A percentile compares a stretch with the other conserved stretches of the same genome.
phyloP scores from a whole-genome alignment of 2,329 filamentous ascomycete genomes.

The Sphaerulina populicola region DNA sequence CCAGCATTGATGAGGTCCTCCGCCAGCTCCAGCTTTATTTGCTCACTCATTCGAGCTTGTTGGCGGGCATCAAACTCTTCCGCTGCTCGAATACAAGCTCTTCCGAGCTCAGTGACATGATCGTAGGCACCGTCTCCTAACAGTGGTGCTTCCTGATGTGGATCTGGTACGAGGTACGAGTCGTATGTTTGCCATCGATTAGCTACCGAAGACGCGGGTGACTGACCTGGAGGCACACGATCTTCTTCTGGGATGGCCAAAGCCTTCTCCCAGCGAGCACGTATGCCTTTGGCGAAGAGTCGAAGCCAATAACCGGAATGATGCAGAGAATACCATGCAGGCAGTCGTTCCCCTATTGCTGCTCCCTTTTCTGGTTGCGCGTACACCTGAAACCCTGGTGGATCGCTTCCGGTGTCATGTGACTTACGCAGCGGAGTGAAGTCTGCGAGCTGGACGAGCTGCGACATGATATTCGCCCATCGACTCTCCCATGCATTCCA shows the following conservation, averaged over 20 bases:
- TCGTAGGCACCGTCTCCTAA: slow-evolving; percentile 41
- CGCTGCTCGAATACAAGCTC: slow-evolving; percentile 41
- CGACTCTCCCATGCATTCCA: slow-evolving; percentile 91
- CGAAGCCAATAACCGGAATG: slow-evolving; percentile 56
- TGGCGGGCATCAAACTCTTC: slow-evolving; percentile 45
- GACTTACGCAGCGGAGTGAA: slow-evolving; percentile 38
- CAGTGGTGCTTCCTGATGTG: slow-evolving; percentile 47
- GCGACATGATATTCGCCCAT: slow-evolving; percentile 55
- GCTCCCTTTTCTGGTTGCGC: slow-evolving; percentile 46
- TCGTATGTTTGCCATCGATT: slow-evolving; percentile 50
- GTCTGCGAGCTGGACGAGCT: slow-evolving; percentile 49
- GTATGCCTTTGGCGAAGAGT: slow-evolving; percentile 46
- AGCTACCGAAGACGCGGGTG: slow-evolving; percentile 48
- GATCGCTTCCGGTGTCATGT: slow-evolving; percentile 13
- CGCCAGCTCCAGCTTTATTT: slow-evolving; percentile 48
- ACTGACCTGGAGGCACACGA: slow-evolving; percentile 47
- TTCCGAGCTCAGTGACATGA: slow-evolving; percentile 45
- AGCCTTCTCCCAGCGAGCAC: slow-evolving; percentile 44
- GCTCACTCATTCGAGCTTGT: slow-evolving; percentile 49
- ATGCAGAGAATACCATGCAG: slow-evolving; percentile 52
- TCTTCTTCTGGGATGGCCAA: slow-evolving; percentile 53
- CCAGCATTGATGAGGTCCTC: slow-evolving; percentile 46
- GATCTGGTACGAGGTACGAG: slow-evolving; percentile 52
- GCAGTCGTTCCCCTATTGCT: slow-evolving; percentile 42
- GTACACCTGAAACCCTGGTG: slow-evolving; percentile 31